Conservation (phyloP, 2,329 filamentous ascomycete genomes). For the Talaromyces pinophilus region DNA sequence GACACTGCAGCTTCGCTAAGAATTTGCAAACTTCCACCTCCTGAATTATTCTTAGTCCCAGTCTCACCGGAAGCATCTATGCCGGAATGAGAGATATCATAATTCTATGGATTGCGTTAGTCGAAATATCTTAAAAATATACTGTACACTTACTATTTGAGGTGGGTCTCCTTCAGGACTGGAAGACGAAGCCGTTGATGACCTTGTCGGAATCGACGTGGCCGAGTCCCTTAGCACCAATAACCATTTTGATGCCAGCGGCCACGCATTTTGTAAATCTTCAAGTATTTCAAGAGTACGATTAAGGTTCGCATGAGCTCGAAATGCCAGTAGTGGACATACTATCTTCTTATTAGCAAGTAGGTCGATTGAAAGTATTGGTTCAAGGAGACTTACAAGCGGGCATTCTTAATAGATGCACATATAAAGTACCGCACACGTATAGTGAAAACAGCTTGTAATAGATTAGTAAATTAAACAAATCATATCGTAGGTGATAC, state of each 20-base stretch:
- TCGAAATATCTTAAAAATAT: not conserved
- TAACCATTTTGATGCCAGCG: not conserved
- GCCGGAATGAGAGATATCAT: not conserved
- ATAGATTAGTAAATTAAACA: not conserved
- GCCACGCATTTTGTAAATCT: conserved; percentile 2
- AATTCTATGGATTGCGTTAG: not conserved
- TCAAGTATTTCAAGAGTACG: conserved; percentile 1
- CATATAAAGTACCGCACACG: not conserved
- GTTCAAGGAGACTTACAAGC: not conserved
- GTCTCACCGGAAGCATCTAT: not conserved
- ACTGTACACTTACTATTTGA: not conserved
- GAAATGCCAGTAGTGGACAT: not conserved
- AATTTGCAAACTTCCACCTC: not conserved
- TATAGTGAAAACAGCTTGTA: conserved; percentile 2
- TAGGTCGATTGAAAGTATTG: not conserved
- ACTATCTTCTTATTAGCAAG: not conserved
- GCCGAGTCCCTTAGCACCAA: not conserved
- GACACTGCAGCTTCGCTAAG: conserved; percentile 3
- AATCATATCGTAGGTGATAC: not conserved
- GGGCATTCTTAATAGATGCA: not conserved
- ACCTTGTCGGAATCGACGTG: not conserved
- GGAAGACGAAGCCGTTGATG: not conserved
- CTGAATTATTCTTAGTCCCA: not conserved
- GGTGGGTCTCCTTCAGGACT: not conserved
- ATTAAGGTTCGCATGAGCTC: not conserved